These are phyloP conservation scores for Camellia japonica DNA, from an alignment of 148 eudicot genomes.

Conservation along the genomic window DNA sequence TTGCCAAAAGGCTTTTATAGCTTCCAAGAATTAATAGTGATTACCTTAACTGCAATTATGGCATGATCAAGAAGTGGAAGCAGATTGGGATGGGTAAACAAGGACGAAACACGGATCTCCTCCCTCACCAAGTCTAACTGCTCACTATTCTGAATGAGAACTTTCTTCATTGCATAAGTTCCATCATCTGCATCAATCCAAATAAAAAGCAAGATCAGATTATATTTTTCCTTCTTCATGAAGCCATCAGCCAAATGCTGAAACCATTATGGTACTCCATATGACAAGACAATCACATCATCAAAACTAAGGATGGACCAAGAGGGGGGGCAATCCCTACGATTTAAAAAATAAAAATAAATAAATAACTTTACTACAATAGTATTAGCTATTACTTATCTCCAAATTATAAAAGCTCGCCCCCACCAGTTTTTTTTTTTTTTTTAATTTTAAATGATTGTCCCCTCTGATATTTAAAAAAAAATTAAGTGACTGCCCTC, in stretches of 20 bases:
- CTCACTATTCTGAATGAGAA: slow-evolving; percentile 79
- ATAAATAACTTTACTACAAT: too few species aligned
- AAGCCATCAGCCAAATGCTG: slow-evolving; percentile 2
- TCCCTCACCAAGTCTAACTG: slow-evolving; percentile 93
- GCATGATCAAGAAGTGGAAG: slow-evolving; percentile 98
- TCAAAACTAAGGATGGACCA: not conserved
- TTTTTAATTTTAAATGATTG: too few species aligned
- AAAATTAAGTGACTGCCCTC: too few species aligned
- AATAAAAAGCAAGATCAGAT: not conserved
- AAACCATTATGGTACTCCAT: not conserved
- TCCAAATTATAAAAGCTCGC: too few species aligned
- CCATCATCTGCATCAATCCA: slow-evolving; percentile 71
- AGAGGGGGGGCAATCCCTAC: too few species aligned
- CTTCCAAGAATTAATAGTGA: not conserved
- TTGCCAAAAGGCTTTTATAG: too few species aligned
- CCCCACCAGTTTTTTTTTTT: too few species aligned
- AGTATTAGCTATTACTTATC: too few species aligned
- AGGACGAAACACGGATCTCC: slow-evolving; percentile 92
- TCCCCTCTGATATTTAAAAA: too few species aligned
- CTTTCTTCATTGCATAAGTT: slow-evolving; percentile 99
- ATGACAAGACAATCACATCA: not conserved
- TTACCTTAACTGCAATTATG: slow-evolving; percentile 86
- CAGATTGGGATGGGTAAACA: slow-evolving; percentile 86
- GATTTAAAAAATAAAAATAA: too few species aligned
- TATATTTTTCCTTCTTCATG: not conserved